These are phyloP conservation scores for Podaxis sp. DNA, from an alignment of 768 basidiomycete genomes.

Conservation along the genomic window DNA sequence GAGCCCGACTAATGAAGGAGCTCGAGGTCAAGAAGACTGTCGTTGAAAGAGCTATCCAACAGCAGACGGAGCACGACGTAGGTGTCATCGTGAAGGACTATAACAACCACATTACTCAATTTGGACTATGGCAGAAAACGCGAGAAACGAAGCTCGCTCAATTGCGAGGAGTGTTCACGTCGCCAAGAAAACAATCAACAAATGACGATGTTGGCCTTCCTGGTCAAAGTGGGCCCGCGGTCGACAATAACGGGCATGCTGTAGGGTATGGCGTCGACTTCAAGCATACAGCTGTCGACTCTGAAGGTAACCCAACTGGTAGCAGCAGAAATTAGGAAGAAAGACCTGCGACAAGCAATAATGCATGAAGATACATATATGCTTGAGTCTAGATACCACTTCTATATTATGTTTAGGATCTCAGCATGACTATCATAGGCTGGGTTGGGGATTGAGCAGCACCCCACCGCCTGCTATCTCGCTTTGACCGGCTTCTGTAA, in stretches of 20 bases:
- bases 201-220: not conserved
- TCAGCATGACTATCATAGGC: not conserved
- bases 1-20: not conserved
- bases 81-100: not conserved
- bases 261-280: slow-evolving; percentile 1
- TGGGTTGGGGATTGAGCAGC: slow-evolving; percentile 6
- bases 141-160: slow-evolving; percentile 6
- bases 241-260: not conserved
- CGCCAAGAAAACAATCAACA: not conserved
- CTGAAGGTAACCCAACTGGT: not conserved
- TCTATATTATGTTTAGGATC: not conserved
- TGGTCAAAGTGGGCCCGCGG: slow-evolving; percentile 2
- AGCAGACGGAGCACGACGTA: slow-evolving; percentile 14
- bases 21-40: slow-evolving; percentile 35
- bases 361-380: not conserved
- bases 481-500: slow-evolving; percentile 1
- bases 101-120: not conserved
- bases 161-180: not conserved
- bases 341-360: not conserved
- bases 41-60: slow-evolving; percentile 33
- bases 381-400: not conserved
- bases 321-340: not conserved
- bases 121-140: not conserved
- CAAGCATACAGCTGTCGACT: slow-evolving; percentile 4
- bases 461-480: slow-evolving; percentile 19